phyloP scores from a whole-genome alignment of 2,329 filamentous ascomycete species.

The Chaetomium globosum region DNA sequence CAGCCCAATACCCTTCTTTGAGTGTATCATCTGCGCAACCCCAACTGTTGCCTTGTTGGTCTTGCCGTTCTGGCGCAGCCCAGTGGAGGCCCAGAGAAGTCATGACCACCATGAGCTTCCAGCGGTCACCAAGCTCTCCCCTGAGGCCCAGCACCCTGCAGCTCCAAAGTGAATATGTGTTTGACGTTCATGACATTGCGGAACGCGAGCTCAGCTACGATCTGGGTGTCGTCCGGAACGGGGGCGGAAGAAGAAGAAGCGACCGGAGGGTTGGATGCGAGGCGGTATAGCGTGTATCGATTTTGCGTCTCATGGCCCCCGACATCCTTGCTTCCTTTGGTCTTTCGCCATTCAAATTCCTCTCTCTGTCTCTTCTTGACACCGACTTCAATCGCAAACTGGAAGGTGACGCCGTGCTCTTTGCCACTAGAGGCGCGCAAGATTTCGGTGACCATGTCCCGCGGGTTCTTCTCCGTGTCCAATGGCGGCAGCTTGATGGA shows the following conservation, averaged over 20 bases:
- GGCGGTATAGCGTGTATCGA: constrained; percentile 1
- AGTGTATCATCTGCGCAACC: constrained; percentile 16
- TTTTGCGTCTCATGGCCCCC: not conserved
- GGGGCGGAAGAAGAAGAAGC: not conserved
- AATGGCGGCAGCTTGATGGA: constrained; percentile 20
- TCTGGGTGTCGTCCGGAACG: not conserved
- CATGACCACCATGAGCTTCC: constrained; percentile 23
- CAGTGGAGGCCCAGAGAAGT: constrained; percentile 21
- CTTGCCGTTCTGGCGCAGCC: constrained; percentile 19
- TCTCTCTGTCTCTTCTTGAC: constrained; percentile 13
- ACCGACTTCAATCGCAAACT: constrained; percentile 23
- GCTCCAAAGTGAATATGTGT: constrained; percentile 22
- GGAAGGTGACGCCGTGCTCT: constrained; percentile 17
- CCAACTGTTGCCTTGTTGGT: constrained; percentile 15
- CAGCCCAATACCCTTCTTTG: not conserved
- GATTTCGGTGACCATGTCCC: constrained; percentile 20
- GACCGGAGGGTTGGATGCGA: not conserved
- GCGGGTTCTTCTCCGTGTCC: constrained; percentile 20
- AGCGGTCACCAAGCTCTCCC: constrained; percentile 26
- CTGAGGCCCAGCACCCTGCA: constrained; percentile 20
- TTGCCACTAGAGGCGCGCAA: constrained; percentile 8
- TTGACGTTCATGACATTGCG: constrained; percentile 1
- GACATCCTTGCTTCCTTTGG: not conserved
- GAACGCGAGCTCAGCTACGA: constrained; percentile 21
- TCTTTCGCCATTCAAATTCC: constrained; percentile 24